A percentile compares a stretch with the other conserved stretches of the same genome.
Conservation (phyloP, 1,284 basidiomycete species). For the Leccinum griseonigrum region DNA sequence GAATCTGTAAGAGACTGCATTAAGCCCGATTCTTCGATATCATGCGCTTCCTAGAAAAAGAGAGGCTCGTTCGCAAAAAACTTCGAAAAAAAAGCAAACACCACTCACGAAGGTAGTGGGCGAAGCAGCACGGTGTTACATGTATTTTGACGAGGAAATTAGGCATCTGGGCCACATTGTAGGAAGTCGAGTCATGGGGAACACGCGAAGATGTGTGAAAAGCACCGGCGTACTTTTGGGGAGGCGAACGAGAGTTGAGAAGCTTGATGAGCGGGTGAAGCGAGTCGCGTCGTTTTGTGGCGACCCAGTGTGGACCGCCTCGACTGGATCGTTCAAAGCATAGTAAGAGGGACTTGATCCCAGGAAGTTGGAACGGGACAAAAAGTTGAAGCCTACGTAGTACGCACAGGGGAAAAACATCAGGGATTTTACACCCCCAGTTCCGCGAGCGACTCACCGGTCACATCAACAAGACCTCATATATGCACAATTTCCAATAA, state of each 20-base stretch:
- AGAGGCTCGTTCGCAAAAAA: neutral
- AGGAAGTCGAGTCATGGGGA: conserved; percentile 26
- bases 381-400: conserved; percentile 81
- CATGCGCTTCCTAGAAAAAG: neutral
- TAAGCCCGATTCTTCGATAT: conserved; percentile 16
- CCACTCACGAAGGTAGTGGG: conserved; percentile 10
- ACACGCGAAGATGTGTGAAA: conserved; percentile 31
- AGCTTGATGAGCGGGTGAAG: neutral
- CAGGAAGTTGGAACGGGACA: conserved; percentile 47
- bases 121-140: conserved; percentile 13
- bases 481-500: conserved; percentile 88
- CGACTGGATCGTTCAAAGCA: neutral
- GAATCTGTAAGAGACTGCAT: conserved; percentile 27
- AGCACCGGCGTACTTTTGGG: conserved; percentile 16
- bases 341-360: neutral
- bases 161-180: conserved; percentile 26
- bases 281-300: neutral
- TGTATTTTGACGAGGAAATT: conserved; percentile 32
- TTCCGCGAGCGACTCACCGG: conserved; percentile 45
- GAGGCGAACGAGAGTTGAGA: conserved; percentile 2
- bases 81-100: too few species aligned
- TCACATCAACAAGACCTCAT: conserved; percentile 74
- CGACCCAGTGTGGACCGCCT: neutral
- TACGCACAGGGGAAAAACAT: neutral
- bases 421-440: neutral